Evolutionary conservation across 2,329 filamentous ascomycete species (phyloP), one percentile per base, ranked within the genome.

Genomic region (Dothideomycetes sp.): DNA sequence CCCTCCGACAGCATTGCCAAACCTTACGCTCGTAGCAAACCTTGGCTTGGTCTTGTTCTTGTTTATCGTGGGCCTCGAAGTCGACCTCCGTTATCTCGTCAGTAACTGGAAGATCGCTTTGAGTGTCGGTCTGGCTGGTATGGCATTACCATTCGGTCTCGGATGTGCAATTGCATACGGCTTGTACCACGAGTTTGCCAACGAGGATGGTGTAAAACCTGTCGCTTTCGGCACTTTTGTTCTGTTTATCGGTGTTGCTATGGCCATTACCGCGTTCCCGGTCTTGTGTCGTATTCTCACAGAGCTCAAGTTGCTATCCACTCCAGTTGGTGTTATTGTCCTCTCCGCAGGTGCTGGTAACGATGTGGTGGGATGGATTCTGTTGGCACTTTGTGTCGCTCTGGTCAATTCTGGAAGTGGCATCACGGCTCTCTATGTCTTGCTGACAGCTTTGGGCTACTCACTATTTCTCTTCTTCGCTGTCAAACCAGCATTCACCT

Each of bases 221-320:
- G 76, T 82, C 35, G 60, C 63, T 12, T 82, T 82, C 55, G 70
- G 72, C 3, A 71, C 76, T 2, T 82, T 74, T 49, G 69, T 78
- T 61, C 69, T 87, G 17, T 96, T 96, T 57, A 84, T 95, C 49
- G 89, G 88, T 60, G 88, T 94, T 39, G 89, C 89, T 1, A 80
- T 95, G 62, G 84, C 87, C 19, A 96, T 96, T 51, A 95, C 89
- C 1, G 78, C 78, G 11, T 82, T 96, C 53, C 89, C 89, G 0
- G 89, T 96, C 0, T 74, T 96, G 10, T 95, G 89, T 56, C 84
- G 89, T 59, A 96, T 96, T 50, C 67, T 96, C 49, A 89, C 86
- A 0, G 88, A 94, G 60, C 69, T 96, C 39, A 91, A 94, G 53
- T 69, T 96, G 35, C 77, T 96, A 4, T 67, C 74, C 41, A 91